Evolutionary conservation across 768 basidiomycete genomes (phyloP).

Genomic region (Macrolepiota albuminosa): DNA sequence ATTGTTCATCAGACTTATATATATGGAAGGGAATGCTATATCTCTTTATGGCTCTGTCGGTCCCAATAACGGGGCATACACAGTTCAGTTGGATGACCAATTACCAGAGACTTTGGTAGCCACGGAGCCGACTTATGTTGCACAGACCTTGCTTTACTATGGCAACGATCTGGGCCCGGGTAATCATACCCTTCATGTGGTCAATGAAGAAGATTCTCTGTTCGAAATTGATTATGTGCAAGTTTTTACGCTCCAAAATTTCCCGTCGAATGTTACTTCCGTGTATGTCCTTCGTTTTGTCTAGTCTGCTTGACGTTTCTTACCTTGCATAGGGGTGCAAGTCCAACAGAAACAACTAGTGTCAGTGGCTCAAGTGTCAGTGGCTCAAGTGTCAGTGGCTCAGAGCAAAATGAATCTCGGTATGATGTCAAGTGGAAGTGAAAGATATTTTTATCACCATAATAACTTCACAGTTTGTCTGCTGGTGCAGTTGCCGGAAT

Average conservation of each 20-base stretch:
- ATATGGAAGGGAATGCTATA: not conserved
- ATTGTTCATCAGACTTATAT: not conserved
- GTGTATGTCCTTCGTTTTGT: not conserved
- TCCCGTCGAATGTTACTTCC: not conserved
- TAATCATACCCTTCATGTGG: not conserved
- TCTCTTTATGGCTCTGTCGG: not conserved
- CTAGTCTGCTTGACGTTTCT: too few species aligned
- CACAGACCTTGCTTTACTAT: not conserved
- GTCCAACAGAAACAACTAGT: not conserved
- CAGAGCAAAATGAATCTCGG: not conserved
- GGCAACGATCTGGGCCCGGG: not conserved
- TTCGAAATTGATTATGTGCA: not conserved
- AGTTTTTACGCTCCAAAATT: not conserved
- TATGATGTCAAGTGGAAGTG: not conserved
- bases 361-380: not conserved
- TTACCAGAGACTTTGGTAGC: not conserved
- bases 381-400: not conserved
- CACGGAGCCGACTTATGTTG: not conserved
- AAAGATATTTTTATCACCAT: not conserved
- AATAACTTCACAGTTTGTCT: not conserved
- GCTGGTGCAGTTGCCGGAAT: not conserved
- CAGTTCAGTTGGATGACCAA: not conserved
- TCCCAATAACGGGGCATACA: not conserved
- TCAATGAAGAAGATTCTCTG: not conserved
- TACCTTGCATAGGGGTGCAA: not conserved